Evolutionary conservation across 805 yeast species (phyloP), one percentile per base, ranked within the genome.

Genomic region (Saturnispora sekii): DNA sequence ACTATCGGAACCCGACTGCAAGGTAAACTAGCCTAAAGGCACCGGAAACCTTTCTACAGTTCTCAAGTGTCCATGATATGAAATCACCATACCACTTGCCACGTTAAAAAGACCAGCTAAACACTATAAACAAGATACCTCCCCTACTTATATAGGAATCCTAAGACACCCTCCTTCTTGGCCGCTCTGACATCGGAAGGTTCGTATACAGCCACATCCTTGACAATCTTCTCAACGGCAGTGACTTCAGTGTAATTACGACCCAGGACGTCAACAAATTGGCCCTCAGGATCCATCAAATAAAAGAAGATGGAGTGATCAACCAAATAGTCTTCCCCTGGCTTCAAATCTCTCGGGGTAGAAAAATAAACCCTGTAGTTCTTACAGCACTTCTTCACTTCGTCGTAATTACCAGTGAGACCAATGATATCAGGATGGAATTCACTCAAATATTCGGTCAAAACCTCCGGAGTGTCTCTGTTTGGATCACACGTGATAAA

Each of bases 401-500:
- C 81, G 30, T 87, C 93, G 61, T 86, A 90, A 12, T 84, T 70
- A 35, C 98, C 98, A 0, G 97, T 93, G 49, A 93, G 73, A 0
- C 98, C 98, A 46, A 87, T 69, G 42, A 93, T 84, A 36, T 77
- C 79, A 2, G 89, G 86, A 59, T 93, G 96, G 76, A 93, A 93
- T 58, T 93, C 98, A 18, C 70, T 65, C 59, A 93, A 69, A 63
- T 93, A 93, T 53, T 79, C 82, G 59, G 82, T 84, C 45, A 93
- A 61, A 5, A 89, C 84, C 48, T 80, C 87, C 1, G 97, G 96
- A 0, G 85, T 64, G 62, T 93, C 98, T 60, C 98, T 77, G 4
- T 88, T 93, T 1, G 98, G 98, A 61, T 93, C 98, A 66, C 98
- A 93, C 3, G 97, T 90, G 51, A 93, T 82, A 63, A 93, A 93